phyloP scores from a whole-genome alignment of 805 yeast genomes.

The Ogataea nakhonphanomensis region DNA sequence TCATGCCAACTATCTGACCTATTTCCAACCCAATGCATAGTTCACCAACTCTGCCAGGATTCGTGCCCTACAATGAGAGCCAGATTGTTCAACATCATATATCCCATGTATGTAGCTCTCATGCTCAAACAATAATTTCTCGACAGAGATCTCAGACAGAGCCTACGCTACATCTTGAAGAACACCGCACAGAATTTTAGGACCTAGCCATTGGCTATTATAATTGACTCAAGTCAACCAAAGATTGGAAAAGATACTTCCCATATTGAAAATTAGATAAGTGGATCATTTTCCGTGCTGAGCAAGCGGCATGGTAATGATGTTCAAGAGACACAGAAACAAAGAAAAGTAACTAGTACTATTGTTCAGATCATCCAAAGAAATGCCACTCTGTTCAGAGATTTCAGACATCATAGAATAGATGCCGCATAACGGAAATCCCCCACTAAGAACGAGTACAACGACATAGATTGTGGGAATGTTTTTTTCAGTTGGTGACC shows the following conservation, averaged over 20 bases:
- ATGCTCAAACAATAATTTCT: conserved; percentile 50
- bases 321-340: conserved; percentile 38
- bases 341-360: conserved; percentile 39
- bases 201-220: conserved; percentile 33
- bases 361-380: conserved; percentile 30
- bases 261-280: conserved; percentile 32
- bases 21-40: conserved; percentile 47
- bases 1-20: conserved; percentile 50
- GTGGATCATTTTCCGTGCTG: conserved; percentile 38
- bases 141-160: conserved; percentile 45
- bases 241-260: conserved; percentile 27
- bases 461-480: no score
- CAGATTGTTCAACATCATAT: conserved; percentile 51
- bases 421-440: conserved; percentile 26
- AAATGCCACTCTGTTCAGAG: conserved; percentile 19
- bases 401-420: conserved; percentile 28
- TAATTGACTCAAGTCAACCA: conserved; percentile 35
- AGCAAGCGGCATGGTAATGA: conserved; percentile 36
- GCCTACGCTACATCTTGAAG: conserved; percentile 42
- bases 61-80: conserved; percentile 56
- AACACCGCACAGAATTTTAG: conserved; percentile 32
- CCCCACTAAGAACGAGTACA: conserved; percentile 28
- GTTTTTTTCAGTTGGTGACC: no score
- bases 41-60: conserved; percentile 56
- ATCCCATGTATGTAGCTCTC: conserved; percentile 49